Evolutionary conservation across 345 rosid genomes (phyloP).

Genomic region (Crucihimalaya himalaica): DNA sequence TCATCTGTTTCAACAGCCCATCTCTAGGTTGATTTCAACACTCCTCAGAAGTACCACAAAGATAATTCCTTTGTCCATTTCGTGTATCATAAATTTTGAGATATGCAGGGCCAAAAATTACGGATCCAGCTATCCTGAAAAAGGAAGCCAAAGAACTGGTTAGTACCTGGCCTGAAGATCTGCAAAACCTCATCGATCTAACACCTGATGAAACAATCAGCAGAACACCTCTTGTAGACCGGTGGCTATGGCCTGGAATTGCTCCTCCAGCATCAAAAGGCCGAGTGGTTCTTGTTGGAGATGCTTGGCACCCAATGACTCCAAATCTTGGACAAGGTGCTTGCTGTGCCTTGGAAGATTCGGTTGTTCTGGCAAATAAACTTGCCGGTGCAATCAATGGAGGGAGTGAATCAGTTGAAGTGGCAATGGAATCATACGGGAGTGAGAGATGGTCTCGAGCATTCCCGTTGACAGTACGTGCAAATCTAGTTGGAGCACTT

Average conservation of each 20-base stretch:
- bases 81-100: background rate
- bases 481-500: slow-evolving; percentile 75
- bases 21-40: slow-evolving; percentile 58
- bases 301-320: slow-evolving; percentile 99
- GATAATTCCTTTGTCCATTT: background rate
- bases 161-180: slow-evolving; percentile 65
- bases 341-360: slow-evolving; percentile 87
- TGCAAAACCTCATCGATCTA: slow-evolving; percentile 56
- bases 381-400: slow-evolving; percentile 56
- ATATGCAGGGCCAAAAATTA: slow-evolving; percentile 68
- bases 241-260: slow-evolving; percentile 82
- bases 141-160: slow-evolving; percentile 64
- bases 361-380: slow-evolving; percentile 68
- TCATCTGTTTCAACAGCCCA: slow-evolving; percentile 83
- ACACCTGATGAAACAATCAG: slow-evolving; percentile 75
- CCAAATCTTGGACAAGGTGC: slow-evolving; percentile 95
- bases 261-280: slow-evolving; percentile 72
- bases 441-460: slow-evolving; percentile 75
- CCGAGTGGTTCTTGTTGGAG: slow-evolving; percentile 68
- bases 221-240: slow-evolving; percentile 75
- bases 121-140: slow-evolving; percentile 65
- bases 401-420: slow-evolving; percentile 50
- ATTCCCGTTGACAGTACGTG: slow-evolving; percentile 72
- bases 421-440: slow-evolving; percentile 65
- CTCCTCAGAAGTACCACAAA: background rate